Conservation (phyloP, 768 basidiomycete species). For the Tricholoma hemisulphureum region DNA sequence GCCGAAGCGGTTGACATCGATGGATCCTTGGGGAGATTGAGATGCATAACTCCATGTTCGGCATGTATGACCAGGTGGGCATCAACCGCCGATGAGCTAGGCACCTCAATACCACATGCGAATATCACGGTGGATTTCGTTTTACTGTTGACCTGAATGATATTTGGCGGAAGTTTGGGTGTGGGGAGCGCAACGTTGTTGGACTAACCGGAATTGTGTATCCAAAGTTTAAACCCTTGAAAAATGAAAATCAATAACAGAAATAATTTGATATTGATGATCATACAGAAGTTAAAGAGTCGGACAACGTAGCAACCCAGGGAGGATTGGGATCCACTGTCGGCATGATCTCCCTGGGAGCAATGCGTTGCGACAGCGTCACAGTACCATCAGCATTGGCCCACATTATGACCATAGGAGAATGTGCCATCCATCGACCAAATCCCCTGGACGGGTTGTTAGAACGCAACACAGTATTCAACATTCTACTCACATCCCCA, state of each 20-base stretch:
- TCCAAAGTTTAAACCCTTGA: constrained; percentile 43
- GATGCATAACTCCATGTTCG: constrained; percentile 36
- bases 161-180: constrained; percentile 17
- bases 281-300: constrained; percentile 39
- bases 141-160: constrained; percentile 36
- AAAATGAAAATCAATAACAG: constrained; percentile 12
- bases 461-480: not conserved
- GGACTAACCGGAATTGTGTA: constrained; percentile 43
- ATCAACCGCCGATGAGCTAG: constrained; percentile 42
- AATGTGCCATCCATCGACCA: constrained; percentile 50
- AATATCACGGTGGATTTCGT: constrained; percentile 51
- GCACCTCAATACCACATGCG: constrained; percentile 52
- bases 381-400: constrained; percentile 57
- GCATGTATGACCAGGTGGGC: constrained; percentile 50
- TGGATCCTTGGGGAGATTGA: constrained; percentile 50
- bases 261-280: not conserved
- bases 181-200: no score
- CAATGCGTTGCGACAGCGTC: constrained; percentile 65
- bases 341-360: constrained; percentile 54
- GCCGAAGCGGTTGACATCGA: constrained; percentile 21
- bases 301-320: constrained; percentile 43
- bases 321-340: constrained; percentile 52
- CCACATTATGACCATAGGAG: constrained; percentile 77
- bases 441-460: constrained; percentile 48
- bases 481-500: constrained; percentile 50